Base-by-base conservation (phyloP, 2,329 filamentous ascomycete species). In the Aspergillus texensis region DNA sequence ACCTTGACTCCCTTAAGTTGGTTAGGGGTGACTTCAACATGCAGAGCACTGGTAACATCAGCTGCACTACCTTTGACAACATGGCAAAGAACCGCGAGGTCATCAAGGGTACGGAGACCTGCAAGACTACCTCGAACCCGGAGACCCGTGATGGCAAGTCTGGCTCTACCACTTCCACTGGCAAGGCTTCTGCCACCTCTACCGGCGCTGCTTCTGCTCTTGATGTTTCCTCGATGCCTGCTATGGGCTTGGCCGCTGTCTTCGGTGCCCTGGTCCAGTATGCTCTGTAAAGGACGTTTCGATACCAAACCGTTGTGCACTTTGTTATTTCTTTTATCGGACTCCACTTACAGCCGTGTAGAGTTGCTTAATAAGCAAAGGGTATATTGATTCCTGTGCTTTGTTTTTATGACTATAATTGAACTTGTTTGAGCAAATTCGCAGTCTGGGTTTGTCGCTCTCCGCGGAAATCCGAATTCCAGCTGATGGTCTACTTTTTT, bases 1-100 rank as follows among this genome's bases (percentile, higher is more conserved):
- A 84, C 41, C 85, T 97, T 60, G 89, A 91, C 65, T 75, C 80
- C 43, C 83, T 94, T 30, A 80, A 85, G 64, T 84, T 89, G 67
- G 91, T 94, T 70, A 84, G 85, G 74, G 92, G 92, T 79, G 87
- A 86, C 65, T 91, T 92, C 77, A 89, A 89, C 73, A 81, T 92
- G 69, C 83, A 88, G 72, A 89, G 85, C 69, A 91, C 89, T 53
- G 84, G 83, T 64, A 83, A 90, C 66, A 88, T 92, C 63, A 72
- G 77, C 62, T 87, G 91, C 83, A 75, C 79, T 58, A 68, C 75
- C 36, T 86, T 91, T 77, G 77, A 86, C 63, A 73, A 82, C 65
- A 75, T 83, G 41, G 45, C 45, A 11, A 67, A 77, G 52, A 67
- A 69, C 61, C 74, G 76, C 56, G 73, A 77, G 45, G 72, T 81